Evolutionary conservation across 192 early-diverging fungal species (phyloP).

Genomic region (Allomyces arbusculus): DNA sequence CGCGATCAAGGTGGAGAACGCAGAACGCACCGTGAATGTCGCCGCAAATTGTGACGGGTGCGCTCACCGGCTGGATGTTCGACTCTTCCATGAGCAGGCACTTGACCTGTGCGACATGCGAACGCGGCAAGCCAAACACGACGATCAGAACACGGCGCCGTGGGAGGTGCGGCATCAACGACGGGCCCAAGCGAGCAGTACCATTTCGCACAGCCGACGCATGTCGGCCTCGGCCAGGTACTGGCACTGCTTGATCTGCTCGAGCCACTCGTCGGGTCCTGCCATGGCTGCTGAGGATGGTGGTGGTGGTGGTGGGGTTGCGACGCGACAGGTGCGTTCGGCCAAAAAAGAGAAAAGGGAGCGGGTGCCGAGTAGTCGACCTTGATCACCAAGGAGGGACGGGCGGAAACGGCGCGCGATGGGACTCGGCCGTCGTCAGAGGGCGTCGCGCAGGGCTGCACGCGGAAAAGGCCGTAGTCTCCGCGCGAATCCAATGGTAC

Average conservation of each 20-base stretch:
- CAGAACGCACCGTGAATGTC: conserved; percentile 64
- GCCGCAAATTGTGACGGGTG: conserved; percentile 93
- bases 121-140: not conserved
- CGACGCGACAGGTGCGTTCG: too few species aligned
- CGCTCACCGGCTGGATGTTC: conserved; percentile 88
- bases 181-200: conserved; percentile 10
- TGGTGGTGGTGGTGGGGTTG: too few species aligned
- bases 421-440: too few species aligned
- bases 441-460: too few species aligned
- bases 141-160: not conserved
- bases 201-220: conserved; percentile 94
- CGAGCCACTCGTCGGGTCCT: conserved; percentile 92
- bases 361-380: too few species aligned
- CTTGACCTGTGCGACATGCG: conserved; percentile 45
- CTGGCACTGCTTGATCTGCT: conserved; percentile 73
- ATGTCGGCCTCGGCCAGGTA: conserved; percentile 87
- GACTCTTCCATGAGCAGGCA: conserved; percentile 95
- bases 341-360: too few species aligned
- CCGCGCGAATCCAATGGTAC: too few species aligned
- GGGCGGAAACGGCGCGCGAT: too few species aligned
- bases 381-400: too few species aligned
- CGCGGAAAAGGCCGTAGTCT: too few species aligned
- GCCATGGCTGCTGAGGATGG: conserved; percentile 3
- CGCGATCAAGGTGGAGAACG: too few species aligned
- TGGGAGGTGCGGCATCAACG: not conserved